phyloP scores from a whole-genome alignment of 2,329 filamentous ascomycete species.

The Plenodomus biglobosus region DNA sequence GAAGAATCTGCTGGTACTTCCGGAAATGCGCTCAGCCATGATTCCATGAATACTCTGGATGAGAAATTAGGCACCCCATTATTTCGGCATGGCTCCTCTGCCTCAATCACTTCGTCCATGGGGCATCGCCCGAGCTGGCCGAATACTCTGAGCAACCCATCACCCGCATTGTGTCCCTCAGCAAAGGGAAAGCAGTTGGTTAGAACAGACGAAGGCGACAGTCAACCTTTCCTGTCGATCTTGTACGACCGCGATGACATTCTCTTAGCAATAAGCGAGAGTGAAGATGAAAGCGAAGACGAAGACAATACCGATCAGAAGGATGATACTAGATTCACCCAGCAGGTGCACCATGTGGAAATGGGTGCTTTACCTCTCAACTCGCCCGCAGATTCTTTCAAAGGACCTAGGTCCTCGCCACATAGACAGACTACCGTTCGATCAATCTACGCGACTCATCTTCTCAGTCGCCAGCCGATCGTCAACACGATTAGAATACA shows the following conservation, averaged over 20 bases:
- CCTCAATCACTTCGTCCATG: conserved; percentile 12
- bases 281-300: conserved; percentile 12
- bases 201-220: background rate
- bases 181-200: conserved; percentile 13
- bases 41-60: conserved; percentile 9
- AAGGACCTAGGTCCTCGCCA: conserved; percentile 9
- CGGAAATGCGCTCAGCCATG: conserved; percentile 15
- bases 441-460: conserved; percentile 22
- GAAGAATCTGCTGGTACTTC: conserved; percentile 20
- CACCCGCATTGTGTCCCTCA: conserved; percentile 5
- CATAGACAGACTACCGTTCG: conserved; percentile 7
- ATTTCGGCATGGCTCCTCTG: conserved; percentile 9
- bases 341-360: conserved; percentile 6
- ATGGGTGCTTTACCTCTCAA: background rate
- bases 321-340: conserved; percentile 16
- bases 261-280: conserved; percentile 14
- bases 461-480: conserved; percentile 20
- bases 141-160: conserved; percentile 1
- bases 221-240: conserved; percentile 13
- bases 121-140: conserved; percentile 11
- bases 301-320: conserved; percentile 7
- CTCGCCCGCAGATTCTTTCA: conserved; percentile 11
- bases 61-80: conserved; percentile 3
- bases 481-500: conserved; percentile 26
- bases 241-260: conserved; percentile 27